A percentile compares a stretch with the other conserved stretches of the same genome.
Conservation (phyloP, 1,284 basidiomycete species). For the Trichosporon coremiiforme region DNA sequence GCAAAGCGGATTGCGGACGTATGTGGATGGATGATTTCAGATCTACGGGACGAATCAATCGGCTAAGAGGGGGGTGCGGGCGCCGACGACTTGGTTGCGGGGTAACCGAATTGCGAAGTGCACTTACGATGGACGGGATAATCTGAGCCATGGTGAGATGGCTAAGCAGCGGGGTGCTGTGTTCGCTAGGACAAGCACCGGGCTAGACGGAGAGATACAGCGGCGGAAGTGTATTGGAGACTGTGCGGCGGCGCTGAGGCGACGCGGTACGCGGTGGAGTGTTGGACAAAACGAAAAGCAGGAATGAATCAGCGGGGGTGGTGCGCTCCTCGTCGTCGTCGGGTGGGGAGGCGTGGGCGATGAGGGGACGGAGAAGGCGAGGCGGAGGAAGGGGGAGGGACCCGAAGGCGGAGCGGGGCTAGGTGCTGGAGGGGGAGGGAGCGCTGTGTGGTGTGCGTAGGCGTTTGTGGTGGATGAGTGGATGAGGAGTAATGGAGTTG, state of each 20-base stretch:
- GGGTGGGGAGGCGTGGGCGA: slow-evolving; percentile 2
- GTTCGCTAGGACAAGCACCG: slow-evolving; percentile 12
- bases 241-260: background rate
- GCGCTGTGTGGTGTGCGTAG: background rate
- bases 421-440: slow-evolving; percentile 3
- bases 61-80: background rate
- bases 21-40: slow-evolving; percentile 13
- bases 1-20: background rate
- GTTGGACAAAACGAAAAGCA: background rate
- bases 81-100: background rate
- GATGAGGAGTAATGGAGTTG: slow-evolving; percentile 14
- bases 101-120: background rate
- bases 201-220: background rate
- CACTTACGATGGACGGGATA: slow-evolving; percentile 50
- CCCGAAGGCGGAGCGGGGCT: background rate
- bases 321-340: background rate
- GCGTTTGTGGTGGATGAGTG: slow-evolving; percentile 10
- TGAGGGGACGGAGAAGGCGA: background rate
- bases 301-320: background rate
- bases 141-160: slow-evolving; percentile 50
- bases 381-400: slow-evolving; percentile 14
- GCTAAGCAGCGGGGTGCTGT: slow-evolving; percentile 1
- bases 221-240: background rate
- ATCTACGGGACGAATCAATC: slow-evolving; percentile 2
- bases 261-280: background rate